Percentiles rank a stretch among this genome's conserved stretches.
phyloP scores from a whole-genome alignment of 176 grass and related monocot genomes.

The Echinochloa phyllopogon region DNA sequence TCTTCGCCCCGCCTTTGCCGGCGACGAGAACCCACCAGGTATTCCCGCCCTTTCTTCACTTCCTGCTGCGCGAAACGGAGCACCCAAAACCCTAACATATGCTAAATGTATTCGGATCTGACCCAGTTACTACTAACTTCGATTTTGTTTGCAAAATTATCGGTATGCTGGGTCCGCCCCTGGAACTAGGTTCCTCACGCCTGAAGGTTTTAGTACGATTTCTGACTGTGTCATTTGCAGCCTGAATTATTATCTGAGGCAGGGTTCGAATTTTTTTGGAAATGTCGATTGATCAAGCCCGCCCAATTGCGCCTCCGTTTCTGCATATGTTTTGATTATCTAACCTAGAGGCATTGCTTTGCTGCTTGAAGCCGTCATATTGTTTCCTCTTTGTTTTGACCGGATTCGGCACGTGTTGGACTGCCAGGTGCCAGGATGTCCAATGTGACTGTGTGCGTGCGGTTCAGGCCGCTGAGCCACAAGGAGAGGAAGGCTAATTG shows the following conservation, averaged over 20 bases:
- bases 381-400: neutral
- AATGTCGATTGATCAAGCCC: neutral
- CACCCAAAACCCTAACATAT: too few species aligned
- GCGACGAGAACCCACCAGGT: too few species aligned
- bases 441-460: slow-evolving; percentile 77
- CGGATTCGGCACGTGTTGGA: neutral
- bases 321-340: neutral
- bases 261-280: neutral
- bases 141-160: too few species aligned
- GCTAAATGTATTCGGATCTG: too few species aligned
- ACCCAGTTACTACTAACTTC: too few species aligned
- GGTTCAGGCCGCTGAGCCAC: slow-evolving; percentile 76
- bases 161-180: too few species aligned
- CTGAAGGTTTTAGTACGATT: neutral
- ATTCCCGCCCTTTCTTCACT: too few species aligned
- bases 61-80: too few species aligned
- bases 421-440: slow-evolving; percentile 64
- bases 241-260: neutral
- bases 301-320: neutral
- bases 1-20: too few species aligned
- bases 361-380: neutral
- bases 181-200: neutral
- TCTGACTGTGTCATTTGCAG: neutral
- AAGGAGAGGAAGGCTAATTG: slow-evolving; percentile 67
- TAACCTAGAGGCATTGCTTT: neutral